Base-by-base conservation (phyloP, 331 rosid genomes). In the Pyracantha coccinea region DNA sequence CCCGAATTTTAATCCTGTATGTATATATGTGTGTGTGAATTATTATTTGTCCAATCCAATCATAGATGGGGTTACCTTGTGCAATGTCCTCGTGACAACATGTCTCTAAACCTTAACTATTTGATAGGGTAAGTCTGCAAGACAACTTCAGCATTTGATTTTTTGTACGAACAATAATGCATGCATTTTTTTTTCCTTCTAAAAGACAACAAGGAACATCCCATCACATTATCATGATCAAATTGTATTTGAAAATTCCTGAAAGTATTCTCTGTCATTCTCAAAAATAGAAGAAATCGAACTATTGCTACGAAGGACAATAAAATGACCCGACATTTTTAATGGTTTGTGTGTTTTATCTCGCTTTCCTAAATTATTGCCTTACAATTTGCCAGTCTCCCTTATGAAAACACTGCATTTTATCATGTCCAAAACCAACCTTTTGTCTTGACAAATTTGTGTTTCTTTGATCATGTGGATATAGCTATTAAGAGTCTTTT, bases 11-110 rank as follows among this genome's bases (percentile, higher is more conserved):
- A 38, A 38, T 38, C 45, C 0, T 38, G 45, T 38, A 41, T 41
- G 50, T 41, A 4, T 12, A 41, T 41, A 4, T 41, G 45, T 38
- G 45, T 9, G 44, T 38, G 4, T 38, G 4, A 38, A 38, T 38
- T 38, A 38, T 38, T 38, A 38, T 38, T 38, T 2, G 60, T 27
- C 69, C 61, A 27, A 21, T 65, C 35, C 60, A 75, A 75, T 71
- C 73, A 78, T 62, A 54, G 63, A 71, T 78, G 67, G 45, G 77
- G 76, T 53, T 50, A 70, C 47, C 47, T 13, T 70, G 1, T 66
- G 65, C 76, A 25, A 71, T 4, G 50, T 53, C 72, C 81, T 71
- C 81, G 76, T 77, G 81, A 71, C 72, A 16, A 29, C 75, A 62
- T 52, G 65, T 52, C 63, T 25, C 44, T 17, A 17, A 50, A 72